Evolutionary conservation across 441 rosid genomes (phyloP).

Genomic region (Gossypium schwendimanii): DNA sequence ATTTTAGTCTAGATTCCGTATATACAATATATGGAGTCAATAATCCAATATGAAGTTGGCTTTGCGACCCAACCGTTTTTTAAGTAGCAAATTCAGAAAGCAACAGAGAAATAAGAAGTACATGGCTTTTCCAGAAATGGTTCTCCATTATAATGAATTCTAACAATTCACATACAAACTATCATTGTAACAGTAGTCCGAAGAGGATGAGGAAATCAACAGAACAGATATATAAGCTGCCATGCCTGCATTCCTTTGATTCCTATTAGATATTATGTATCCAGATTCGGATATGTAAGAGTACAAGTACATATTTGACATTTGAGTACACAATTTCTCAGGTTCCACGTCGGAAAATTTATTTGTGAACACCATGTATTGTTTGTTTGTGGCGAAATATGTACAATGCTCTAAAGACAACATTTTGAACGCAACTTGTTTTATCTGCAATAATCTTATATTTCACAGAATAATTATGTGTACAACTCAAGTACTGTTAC

Average conservation of each 20-base stretch:
- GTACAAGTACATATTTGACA: background rate
- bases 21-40: background rate
- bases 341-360: background rate
- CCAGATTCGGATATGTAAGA: background rate
- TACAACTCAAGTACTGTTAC: slow-evolving; percentile 1
- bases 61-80: background rate
- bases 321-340: background rate
- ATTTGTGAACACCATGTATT: background rate
- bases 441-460: background rate
- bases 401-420: background rate
- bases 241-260: background rate
- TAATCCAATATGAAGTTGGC: background rate
- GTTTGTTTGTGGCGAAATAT: background rate
- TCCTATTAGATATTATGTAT: background rate
- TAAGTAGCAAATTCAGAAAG: background rate
- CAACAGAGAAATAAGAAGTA: background rate
- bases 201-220: too few relatives aligned
- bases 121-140: background rate
- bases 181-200: too few relatives aligned
- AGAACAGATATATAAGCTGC: background rate
- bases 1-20: background rate
- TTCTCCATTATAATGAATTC: background rate
- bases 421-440: background rate
- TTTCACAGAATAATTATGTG: slow-evolving; percentile 6
- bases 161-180: too few relatives aligned